phyloP scores from a whole-genome alignment of 1,284 basidiomycete genomes.

The Fomitopsis pinicola region DNA sequence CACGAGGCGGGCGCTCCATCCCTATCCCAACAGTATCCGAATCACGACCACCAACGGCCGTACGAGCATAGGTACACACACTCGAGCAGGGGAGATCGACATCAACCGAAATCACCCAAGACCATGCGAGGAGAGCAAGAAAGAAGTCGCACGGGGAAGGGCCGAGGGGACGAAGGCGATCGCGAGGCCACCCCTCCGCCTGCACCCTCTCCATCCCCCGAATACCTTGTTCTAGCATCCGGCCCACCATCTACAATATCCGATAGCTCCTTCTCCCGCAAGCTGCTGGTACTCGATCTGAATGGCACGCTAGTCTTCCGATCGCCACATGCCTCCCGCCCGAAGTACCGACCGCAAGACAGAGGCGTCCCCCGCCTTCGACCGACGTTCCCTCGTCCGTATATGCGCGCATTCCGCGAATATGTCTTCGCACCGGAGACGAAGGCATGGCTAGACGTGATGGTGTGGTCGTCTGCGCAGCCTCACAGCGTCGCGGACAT shows the following conservation, averaged over 20 bases:
- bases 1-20: not conserved
- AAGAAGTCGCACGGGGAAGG: not conserved
- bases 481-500: conserved; percentile 74
- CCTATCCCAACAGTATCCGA: not conserved
- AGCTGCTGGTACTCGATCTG: conserved; percentile 77
- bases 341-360: conserved; percentile 15
- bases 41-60: not conserved
- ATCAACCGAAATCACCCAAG: not conserved
- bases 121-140: conserved; percentile 1
- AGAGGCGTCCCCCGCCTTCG: conserved; percentile 30
- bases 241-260: conserved; percentile 23
- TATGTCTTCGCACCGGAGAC: conserved; percentile 61
- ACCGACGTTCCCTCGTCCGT: conserved; percentile 59
- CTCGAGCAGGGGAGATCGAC: not conserved
- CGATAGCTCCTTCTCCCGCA: conserved; percentile 39
- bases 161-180: not conserved
- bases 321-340: conserved; percentile 32
- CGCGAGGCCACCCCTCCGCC: conserved; percentile 21
- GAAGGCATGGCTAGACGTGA: conserved; percentile 64
- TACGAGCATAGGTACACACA: not conserved
- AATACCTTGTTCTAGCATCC: conserved; percentile 24
- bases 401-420: conserved; percentile 56
- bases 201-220: conserved; percentile 21
- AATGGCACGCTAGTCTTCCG: conserved; percentile 82
- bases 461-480: conserved; percentile 87